These are phyloP conservation scores for Vigna angularis DNA, from an alignment of 306 rosid species.

Conservation along the genomic window DNA sequence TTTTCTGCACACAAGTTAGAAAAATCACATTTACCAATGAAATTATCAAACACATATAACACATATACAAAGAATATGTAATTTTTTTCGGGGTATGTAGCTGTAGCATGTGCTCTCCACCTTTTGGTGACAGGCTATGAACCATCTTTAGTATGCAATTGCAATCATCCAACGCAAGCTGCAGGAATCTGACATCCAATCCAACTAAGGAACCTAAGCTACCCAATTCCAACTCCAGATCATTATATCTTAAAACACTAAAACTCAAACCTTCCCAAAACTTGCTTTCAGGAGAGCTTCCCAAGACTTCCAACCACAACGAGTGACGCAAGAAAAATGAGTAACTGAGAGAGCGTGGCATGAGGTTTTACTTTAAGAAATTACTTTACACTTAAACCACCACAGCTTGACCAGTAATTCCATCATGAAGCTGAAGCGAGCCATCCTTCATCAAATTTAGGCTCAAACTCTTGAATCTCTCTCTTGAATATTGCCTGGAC, in stretches of 20 bases:
- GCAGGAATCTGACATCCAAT: constrained; percentile 30
- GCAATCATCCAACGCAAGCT: constrained; percentile 45
- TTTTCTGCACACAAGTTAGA: constrained; percentile 46
- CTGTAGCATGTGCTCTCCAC: constrained; percentile 33
- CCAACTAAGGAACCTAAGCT: constrained; percentile 38
- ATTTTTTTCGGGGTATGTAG: constrained; percentile 37
- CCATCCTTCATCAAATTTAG: constrained; percentile 92
- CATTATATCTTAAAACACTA: constrained; percentile 33
- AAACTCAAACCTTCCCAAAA: constrained; percentile 36
- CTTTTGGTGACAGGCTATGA: constrained; percentile 39
- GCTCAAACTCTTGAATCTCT: constrained; percentile 93
- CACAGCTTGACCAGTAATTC: constrained; percentile 72
- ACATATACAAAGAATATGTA: constrained; percentile 60
- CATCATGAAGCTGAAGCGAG: constrained; percentile 89
- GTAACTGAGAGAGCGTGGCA: constrained; percentile 39
- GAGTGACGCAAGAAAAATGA: constrained; percentile 41
- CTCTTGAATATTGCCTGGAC: constrained; percentile 93
- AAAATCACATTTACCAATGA: constrained; percentile 44
- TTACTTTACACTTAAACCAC: constrained; percentile 64
- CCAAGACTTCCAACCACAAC: constrained; percentile 42
- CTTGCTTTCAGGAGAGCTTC: constrained; percentile 42
- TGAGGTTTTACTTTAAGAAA: constrained; percentile 31
- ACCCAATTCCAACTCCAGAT: constrained; percentile 35
- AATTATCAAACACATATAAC: constrained; percentile 53
- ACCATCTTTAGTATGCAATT: constrained; percentile 42